Base-by-base conservation (phyloP, 345 rosid genomes). In the Euphorbia lathyris region DNA sequence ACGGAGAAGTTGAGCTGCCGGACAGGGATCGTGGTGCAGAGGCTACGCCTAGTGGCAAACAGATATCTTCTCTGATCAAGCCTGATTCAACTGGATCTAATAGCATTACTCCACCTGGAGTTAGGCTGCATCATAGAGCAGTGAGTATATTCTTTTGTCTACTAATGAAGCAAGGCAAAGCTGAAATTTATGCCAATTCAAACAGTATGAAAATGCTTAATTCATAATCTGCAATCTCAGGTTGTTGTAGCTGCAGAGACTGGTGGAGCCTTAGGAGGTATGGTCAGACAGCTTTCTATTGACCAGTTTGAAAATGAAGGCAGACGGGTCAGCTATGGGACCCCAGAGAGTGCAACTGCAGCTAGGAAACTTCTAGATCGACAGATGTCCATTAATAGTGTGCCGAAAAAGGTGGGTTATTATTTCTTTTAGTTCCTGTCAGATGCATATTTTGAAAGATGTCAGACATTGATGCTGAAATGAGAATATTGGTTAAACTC, bases 261-360 rank as follows among this genome's bases (percentile, higher is more conserved):
- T 26, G 90, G 92, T 72, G 99, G 97, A 72, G 99, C 97, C 73
- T 84, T 95, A 81, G 98, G 98, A 75, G 97, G 99, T 73, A 84
- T 92, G 97, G 98, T 95, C 69, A 84, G 97, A 73, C 97, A 87
- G 80, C 92, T 92, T 80, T 90, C 99, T 4, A 90, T 92, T 53
- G 98, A 95, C 72, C 98, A 92, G 77, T 95, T 95, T 81, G 98
- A 95, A 83, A 95, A 92, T 75, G 98, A 95, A 82, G 97, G 97
- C 69, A 87, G 98, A 64, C 90, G 97, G 84, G 97, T 92, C 72
- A 85, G 96, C 78, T 89, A 94, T 74, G 98, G 98, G 64, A 89
- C 95, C 56, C 91, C 98, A 1, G 98, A 90, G 84, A 92, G 83
- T 85, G 94, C 97, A 74, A 84, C 87, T 66, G 99, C 98, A 55